Evolutionary conservation across 768 basidiomycete species (phyloP).

Genomic region (Macrolepiota fuliginosa): DNA sequence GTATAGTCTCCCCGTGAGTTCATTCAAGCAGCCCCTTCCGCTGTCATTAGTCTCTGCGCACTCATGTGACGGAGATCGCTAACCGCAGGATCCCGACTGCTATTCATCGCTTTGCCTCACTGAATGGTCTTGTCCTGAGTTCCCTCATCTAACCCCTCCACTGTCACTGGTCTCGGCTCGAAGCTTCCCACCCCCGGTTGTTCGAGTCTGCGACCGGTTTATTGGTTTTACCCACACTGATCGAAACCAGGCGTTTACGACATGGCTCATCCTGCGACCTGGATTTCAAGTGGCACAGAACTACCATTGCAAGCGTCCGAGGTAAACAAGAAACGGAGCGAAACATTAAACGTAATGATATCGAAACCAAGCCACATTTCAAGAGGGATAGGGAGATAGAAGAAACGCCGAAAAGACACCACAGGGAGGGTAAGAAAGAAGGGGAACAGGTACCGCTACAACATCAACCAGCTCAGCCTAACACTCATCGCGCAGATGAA

Average conservation of each 20-base stretch:
- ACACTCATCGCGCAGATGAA: not conserved
- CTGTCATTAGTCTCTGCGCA: too few relatives aligned
- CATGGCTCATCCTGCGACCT: not conserved
- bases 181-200: not conserved
- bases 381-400: not conserved
- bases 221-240: not conserved
- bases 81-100: not conserved
- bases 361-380: not conserved
- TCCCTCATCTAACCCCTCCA: too few relatives aligned
- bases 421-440: not conserved
- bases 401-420: not conserved
- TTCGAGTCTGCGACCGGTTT: not conserved
- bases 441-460: constrained; percentile 1
- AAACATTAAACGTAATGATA: constrained; percentile 9
- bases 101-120: not conserved
- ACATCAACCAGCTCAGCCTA: not conserved
- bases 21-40: too few relatives aligned
- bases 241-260: not conserved
- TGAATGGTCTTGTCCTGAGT: not conserved
- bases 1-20: too few relatives aligned
- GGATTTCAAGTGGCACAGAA: not conserved
- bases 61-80: too few relatives aligned
- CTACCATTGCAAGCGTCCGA: not conserved
- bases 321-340: not conserved
- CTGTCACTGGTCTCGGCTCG: not conserved